Evolutionary conservation across 169 alveolate genomes (phyloP), one percentile per base, ranked within the genome.

Genomic region (Plasmodium chabaudi): DNA sequence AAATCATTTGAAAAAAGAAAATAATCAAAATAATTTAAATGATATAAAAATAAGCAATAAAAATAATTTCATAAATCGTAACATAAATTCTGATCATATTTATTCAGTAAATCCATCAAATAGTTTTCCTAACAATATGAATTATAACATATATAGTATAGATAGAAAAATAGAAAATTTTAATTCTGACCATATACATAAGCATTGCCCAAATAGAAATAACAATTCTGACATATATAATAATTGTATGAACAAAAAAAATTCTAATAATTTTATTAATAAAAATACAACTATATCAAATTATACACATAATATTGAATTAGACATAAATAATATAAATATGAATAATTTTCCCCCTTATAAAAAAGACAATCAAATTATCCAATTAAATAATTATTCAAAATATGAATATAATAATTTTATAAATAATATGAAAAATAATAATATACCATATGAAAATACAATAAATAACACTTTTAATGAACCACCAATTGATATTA

Each of bases 351-450:
- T 25, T 9, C 56, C 39, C 27, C 19, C 49, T 13, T 59, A 72
- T 27, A 59, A 72, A 2, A 34, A 72, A 12, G 51, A 51, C 27
- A 72, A 57, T 2, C 17, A 72, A 9, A 25, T 21, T 49, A 44
- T 6, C 12, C 13, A 25, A 9, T 13, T 51, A 63, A 19, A 5
- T 10, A 64, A 69, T 69, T 21, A 42, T 19, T 44, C 13, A 19
- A 69, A 69, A 47, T 5, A 1, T 12, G 65, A 19, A n/a, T 63
- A 63, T 13, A 77, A 61, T 3, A 15, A 51, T 21, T 21, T 12
- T 42, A 77, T 64, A 47, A 17, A 77, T 56, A 77, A 63, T 71
- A 27, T 19, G 5, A 60, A 19, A n/a, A 71, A 71, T 59, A 53
- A 72, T 47, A 47, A 34, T 61, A 51, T 71, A 9, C 34, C 21